Conservation (phyloP, 1,284 basidiomycete genomes). For the Anthracocystis setariae region DNA sequence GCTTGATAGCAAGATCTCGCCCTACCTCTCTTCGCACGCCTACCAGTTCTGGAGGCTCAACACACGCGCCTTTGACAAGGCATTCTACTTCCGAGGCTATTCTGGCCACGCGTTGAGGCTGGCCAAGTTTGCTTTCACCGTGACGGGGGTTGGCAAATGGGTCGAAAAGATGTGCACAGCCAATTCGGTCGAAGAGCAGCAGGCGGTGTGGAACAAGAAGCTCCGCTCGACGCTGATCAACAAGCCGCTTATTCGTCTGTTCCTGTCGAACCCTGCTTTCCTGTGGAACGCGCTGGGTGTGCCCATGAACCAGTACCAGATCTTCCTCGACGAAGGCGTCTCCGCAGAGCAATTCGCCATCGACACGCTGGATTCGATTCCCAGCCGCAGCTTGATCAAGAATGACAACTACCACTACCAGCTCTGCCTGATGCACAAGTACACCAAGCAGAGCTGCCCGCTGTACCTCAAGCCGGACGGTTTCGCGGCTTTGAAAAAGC, state of each 20-base stretch:
- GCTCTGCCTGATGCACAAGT: slow-evolving; percentile 74
- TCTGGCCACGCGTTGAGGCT: slow-evolving; percentile 74
- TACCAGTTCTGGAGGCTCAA: slow-evolving; percentile 83
- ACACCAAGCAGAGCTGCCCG: slow-evolving; percentile 78
- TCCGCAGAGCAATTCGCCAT: slow-evolving; percentile 65
- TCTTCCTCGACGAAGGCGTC: slow-evolving; percentile 76
- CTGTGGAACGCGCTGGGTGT: slow-evolving; percentile 86
- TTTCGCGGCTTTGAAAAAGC: slow-evolving; percentile 74
- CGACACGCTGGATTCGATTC: slow-evolving; percentile 66
- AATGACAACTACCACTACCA: slow-evolving; percentile 68
- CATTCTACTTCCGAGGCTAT: slow-evolving; percentile 81
- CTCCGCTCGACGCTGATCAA: slow-evolving; percentile 77
- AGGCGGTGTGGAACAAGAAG: slow-evolving; percentile 74
- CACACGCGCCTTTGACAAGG: slow-evolving; percentile 74
- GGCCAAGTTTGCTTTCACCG: slow-evolving; percentile 74
- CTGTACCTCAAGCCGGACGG: slow-evolving; percentile 77
- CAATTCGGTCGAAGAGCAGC: slow-evolving; percentile 74
- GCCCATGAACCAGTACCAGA: slow-evolving; percentile 78
- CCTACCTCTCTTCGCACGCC: slow-evolving; percentile 78
- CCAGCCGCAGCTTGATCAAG: slow-evolving; percentile 55
- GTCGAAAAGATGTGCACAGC: slow-evolving; percentile 75
- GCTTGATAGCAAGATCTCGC: slow-evolving; percentile 77
- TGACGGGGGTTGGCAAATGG: slow-evolving; percentile 75
- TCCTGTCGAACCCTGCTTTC: slow-evolving; percentile 73
- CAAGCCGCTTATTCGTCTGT: slow-evolving; percentile 73